Evolutionary conservation across 805 yeast genomes (phyloP), one percentile per base, ranked within the genome.

Genomic region (Nakazawaea holstii): DNA sequence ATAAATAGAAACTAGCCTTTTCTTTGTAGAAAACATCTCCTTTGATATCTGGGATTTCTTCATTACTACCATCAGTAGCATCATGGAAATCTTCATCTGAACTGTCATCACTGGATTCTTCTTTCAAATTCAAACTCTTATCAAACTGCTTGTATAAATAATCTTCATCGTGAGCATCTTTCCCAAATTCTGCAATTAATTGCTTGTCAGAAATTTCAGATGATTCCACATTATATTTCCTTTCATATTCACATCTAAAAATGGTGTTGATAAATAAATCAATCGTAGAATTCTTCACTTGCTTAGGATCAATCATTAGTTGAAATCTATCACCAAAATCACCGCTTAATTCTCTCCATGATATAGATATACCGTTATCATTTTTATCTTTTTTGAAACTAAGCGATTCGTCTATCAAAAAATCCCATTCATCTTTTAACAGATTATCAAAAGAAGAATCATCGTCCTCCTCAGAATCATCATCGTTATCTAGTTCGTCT

Each of bases 301-400:
- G 73, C 41, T 74, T 75, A 4, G 40, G n/a, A 51, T 81, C 87
- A 43, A 88, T 78, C 20, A 85, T 73, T 65, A 87, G 91, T 64
- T 90, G 95, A 63, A 84, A 89, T 52, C 72, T 67, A 58, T 91
- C 97, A 24, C 89, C 97, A 5, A 74, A 72, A 57, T 91, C 97
- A n/a, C 96, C 97, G 39, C 80, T 81, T 33, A 80, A 60, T 61
- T 94, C 96, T 11, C 68, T 72, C 98, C 98, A 92, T 0, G 84
- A 70, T 27, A 92, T 74, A 1, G 82, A 79, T 35, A 72, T 66
- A 4, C 74, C 67, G 1, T 83, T 86, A 33, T 79, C 77, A 36
- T 69, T 64, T 45, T 76, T 74, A 20, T 39, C 36, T 48, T 76
- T 72, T 49, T 79, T 72, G 43, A 91, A 69, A 35, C 73, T 67